Evolutionary conservation across 2,329 filamentous ascomycete genomes (phyloP).

Genomic region (Magnaporthiopsis rhizophila): DNA sequence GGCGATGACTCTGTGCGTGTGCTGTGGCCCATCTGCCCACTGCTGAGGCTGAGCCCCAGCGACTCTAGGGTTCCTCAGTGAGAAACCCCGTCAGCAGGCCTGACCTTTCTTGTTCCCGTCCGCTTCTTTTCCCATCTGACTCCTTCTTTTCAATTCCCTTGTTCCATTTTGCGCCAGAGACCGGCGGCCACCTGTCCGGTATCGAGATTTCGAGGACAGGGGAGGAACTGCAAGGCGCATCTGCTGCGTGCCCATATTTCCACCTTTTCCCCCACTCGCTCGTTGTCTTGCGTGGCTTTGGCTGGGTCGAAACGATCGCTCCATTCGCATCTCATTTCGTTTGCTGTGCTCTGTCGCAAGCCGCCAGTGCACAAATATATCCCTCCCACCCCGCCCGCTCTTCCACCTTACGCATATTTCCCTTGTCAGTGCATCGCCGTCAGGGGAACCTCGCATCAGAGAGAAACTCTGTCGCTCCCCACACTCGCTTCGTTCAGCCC

Average conservation of each 20-base stretch:
- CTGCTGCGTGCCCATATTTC: neutral
- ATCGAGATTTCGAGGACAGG: neutral
- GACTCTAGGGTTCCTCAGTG: neutral
- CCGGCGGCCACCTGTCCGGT: neutral
- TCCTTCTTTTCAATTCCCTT: conserved; percentile 7
- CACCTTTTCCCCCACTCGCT: neutral
- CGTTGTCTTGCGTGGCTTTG: neutral
- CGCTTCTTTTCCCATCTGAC: conserved; percentile 12
- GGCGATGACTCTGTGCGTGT: neutral
- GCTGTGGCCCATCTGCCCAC: neutral
- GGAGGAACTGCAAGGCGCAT: neutral
- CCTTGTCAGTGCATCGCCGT: no score
- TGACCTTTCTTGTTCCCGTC: conserved; percentile 6
- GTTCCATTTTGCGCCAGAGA: neutral
- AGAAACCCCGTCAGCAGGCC: conserved; percentile 14
- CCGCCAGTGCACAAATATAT: neutral
- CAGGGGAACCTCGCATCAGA: neutral
- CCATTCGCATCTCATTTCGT: no score
- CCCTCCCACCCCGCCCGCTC: no score
- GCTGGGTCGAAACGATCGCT: neutral
- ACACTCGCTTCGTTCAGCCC: neutral
- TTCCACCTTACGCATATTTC: neutral
- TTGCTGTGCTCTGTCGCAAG: neutral
- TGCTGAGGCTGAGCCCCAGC: conserved; percentile 13
- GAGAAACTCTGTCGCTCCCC: neutral